Base-by-base conservation (phyloP, 805 yeast genomes). In the Saccharomycopsis fodiens region DNA sequence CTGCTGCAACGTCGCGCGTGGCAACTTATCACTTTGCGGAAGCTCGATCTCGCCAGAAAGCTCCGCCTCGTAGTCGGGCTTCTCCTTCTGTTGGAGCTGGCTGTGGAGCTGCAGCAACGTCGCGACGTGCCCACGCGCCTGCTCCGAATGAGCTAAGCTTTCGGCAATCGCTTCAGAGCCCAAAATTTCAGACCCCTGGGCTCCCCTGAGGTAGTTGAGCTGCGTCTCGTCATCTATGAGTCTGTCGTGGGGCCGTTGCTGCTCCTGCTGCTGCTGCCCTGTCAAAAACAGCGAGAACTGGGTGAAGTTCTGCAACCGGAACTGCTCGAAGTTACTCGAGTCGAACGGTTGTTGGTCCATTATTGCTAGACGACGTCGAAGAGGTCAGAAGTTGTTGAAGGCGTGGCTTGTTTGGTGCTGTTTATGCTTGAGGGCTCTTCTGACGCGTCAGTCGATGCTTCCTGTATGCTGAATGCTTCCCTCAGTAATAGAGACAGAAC, bases 1-100 rank as follows among this genome's bases (percentile, higher is more conserved):
- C 43, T 67, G 67, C 46, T 58, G 62, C 3, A 66, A 41, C 1
- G 70, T 67, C 1, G 72, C 67, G 15, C 67, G 48, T 2, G 67
- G 65, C 15, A 62, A 52, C 38, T 50, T 55, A n/a, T 39, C 47
- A 13, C 42, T 44, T 17, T 30, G 10, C 6, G 29, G 29, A 25
- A 2, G 27, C 45, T 22, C 47, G 22, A 12, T 23, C 46, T 25
- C 17, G 10, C 29, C 29, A 7, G 6, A 10, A 6, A 25, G 10
- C 29, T 25, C 29, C 10, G 29, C 10, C 29, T 6, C 6, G 6
- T 25, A 7, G 29, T 25, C 29, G 6, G 29, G 29, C 10, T 25
- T 41, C 8, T 22, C 22, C 16, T 39, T 41, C 10, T 42, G 41
- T 20, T 37, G 46, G 7, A 27, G 34, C 7, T 43, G 34, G 13